Conservation (phyloP, 768 basidiomycete species). For the Lentinula lateritia region DNA sequence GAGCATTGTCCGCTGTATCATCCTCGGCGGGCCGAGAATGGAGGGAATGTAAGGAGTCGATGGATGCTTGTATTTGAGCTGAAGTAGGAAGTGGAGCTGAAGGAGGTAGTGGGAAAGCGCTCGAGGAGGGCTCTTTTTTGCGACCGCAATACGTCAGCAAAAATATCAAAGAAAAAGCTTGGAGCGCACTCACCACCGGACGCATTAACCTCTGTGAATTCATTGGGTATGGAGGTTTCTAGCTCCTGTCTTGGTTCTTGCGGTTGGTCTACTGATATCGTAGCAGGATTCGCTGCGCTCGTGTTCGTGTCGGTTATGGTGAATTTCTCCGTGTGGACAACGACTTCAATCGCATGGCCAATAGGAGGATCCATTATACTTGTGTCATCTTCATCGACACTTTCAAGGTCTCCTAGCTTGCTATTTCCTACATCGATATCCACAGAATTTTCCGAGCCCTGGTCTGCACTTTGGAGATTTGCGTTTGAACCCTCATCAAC, state of each 20-base stretch:
- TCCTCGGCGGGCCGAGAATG: neutral
- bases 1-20: neutral
- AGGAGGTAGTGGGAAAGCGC: neutral
- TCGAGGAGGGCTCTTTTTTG: neutral
- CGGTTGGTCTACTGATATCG: neutral
- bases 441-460: neutral
- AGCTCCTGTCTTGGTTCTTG: neutral
- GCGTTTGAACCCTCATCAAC: no score
- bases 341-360: neutral
- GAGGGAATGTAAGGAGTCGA: neutral
- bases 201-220: neutral
- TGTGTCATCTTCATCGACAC: neutral
- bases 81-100: neutral
- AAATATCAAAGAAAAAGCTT: neutral
- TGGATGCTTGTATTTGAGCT: neutral
- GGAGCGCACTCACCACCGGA: neutral
- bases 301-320: neutral
- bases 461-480: neutral
- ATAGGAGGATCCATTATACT: neutral
- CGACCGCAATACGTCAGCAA: neutral
- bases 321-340: neutral
- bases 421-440: neutral
- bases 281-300: neutral
- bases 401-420: neutral
- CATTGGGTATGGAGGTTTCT: neutral